Percentiles rank a stretch among this genome's conserved stretches.
Conservation (phyloP, 495 filamentous ascomycete genomes). For the Tuber magnatum region DNA sequence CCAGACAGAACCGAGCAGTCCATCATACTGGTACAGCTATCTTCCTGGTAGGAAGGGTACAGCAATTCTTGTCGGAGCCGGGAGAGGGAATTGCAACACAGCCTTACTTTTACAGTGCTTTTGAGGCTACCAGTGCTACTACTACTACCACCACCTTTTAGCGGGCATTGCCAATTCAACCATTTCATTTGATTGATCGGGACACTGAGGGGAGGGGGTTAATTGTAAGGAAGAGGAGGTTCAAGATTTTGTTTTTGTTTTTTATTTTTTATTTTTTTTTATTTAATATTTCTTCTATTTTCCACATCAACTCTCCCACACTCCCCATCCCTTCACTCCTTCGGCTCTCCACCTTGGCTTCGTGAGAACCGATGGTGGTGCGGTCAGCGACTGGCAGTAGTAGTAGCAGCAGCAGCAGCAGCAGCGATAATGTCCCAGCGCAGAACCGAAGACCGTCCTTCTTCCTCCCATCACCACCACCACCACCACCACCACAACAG, state of each 20-base stretch:
- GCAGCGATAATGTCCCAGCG: constrained; percentile 30
- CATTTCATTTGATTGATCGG: not conserved
- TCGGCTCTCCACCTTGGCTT: not conserved
- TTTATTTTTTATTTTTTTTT: not conserved
- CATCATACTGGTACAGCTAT: not conserved
- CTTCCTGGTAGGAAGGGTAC: not conserved
- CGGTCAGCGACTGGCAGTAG: constrained; percentile 10
- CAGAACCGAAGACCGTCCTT: constrained; percentile 25
- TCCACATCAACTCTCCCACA: not conserved
- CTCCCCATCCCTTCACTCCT: not conserved
- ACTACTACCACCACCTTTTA: not conserved
- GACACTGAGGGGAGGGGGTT: not conserved
- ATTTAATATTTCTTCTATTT: not conserved
- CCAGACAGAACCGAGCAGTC: constrained; percentile 1
- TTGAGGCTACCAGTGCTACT: not conserved
- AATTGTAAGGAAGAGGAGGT: not conserved
- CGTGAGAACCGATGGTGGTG: constrained; percentile 16
- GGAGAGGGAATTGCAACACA: not conserved
- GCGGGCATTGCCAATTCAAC: not conserved
- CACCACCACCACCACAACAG: not conserved
- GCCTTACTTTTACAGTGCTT: not conserved
- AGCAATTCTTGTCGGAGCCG: not conserved
- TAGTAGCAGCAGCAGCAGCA: constrained; percentile 4
- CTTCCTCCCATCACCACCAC: constrained; percentile 12
- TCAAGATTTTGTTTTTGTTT: not conserved